Evolutionary conservation across 2,329 filamentous ascomycete genomes (phyloP), one percentile per base, ranked within the genome.

Genomic region (Aspergillus spinulosporus): DNA sequence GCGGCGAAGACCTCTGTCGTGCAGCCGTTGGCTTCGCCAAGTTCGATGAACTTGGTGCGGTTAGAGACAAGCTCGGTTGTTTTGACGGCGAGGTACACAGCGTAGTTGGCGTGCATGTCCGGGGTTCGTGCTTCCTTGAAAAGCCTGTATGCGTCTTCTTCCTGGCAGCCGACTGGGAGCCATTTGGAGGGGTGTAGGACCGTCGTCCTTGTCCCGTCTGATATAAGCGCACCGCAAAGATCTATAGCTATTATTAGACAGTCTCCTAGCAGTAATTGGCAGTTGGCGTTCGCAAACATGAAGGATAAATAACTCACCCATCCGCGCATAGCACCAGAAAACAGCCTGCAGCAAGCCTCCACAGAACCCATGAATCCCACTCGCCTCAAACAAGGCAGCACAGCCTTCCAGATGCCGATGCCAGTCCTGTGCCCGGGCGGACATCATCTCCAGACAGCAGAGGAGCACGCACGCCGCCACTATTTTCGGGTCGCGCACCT

Each of bases 21-120:
- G 53, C 77, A 80, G 3, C 75, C 75, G 58, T 80, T 80, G 5
- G 72, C 65, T 53, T 78, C 73, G 4, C 76, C 77, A 1, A 82
- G 69, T 60, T 83, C 80, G 3, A 76, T 61, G 59, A 74, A 79
- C 34, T 77, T 76, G 2, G 80, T 82, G 14, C 76, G 77, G 51
- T 78, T 74, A 5, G 78, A 75, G 9, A 82, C 70, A 2, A 85
- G 74, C 60, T 83, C 77, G 57, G 78, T 82, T 1, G 78, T 77
- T 54, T 76, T 77, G 3, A 82, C 78, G 49, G 77, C 80, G 1
- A 86, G 74, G 59, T 82, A 86, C 2, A 86, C 82, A 5, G 82
- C 76, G 60, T 82, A 82, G 61, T 85, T 85, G 32, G 83, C 83
- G 59, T 84, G 78, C 76, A 81, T 83, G 61, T 86, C 83, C 4